Base-by-base conservation (phyloP, 345 rosid species). In the Dovyalis caffra region DNA sequence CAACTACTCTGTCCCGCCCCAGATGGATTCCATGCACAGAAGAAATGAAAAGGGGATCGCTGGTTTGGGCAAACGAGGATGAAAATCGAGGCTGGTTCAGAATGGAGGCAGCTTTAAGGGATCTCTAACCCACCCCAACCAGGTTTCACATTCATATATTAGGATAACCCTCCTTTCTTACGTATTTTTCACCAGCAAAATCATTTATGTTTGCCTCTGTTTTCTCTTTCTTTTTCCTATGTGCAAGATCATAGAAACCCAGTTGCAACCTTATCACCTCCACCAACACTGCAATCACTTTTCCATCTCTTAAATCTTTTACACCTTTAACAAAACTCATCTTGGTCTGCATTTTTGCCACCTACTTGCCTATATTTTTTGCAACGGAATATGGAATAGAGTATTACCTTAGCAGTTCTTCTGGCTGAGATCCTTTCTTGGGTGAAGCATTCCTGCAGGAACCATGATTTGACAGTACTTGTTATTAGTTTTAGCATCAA, bases 321-420 rank as follows among this genome's bases (percentile, higher is more conserved):
- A n/a, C n/a, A 21, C 10, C 29, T 8, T 21, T 57, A 57, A 53
- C 25, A 21, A 18, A 60, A 68, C 18, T 25, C 20, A 45, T 43
- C 60, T 8, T 20, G 23, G 33, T 18, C n/a, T 43, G 12, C 4
- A 75, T 14, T 11, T 34, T 70, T 14, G 51, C 69, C 67, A 45
- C 10, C 33, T 51, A 43, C 56, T 58, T 23, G 15, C 4, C 14
- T 14, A 14, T 3, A 43, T n/a, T n/a, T 43, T 43, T 43, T 43
- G 38, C n/a, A 62, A 47, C 15, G 68, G 43, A 21, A 51, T 18
- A 37, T 26, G 38, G 35, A 45, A 38, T 32, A 71, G 18, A 31
- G 60, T 15, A 33, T 87, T 87, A 94, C 97, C 98, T 94, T 86
- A 91, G 81, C 60, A 91, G 67, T 80, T 93, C 97, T 75, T 91